Evolutionary conservation across 2,329 filamentous ascomycete genomes (phyloP), one percentile per base, ranked within the genome.

Genomic region (Coniochaeta ligniaria): DNA sequence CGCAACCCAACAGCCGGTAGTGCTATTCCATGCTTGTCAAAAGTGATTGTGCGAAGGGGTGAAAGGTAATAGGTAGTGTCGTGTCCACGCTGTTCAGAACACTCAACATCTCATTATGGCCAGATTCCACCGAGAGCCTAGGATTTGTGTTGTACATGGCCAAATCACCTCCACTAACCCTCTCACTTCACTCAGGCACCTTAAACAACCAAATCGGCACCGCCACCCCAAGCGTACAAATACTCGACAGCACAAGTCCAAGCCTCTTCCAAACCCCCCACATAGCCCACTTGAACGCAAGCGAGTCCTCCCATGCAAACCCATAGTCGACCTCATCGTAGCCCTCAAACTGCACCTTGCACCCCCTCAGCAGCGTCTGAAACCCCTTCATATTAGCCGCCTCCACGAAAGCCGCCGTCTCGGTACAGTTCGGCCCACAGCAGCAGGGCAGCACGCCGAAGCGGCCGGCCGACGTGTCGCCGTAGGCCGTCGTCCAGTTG

Each of bases 401-500:
- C 35, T 36, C 14, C 2, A 57, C 54, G n/a, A 57, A 57, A 3
- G 28, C 54, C n/a, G 54, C 54, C 20, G 54, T 57, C 28, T 57
- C 54, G 31, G 17, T 22, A 24, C 54, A 57, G 54, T 57, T n/a
- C 11, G 54, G 31, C 20, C 54, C 54, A 31, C 54, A 57, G 35
- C 54, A 57, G 22, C 54, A 57, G 8, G 54, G 54, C 28, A 57
- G n/a, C 54, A 35, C 38, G 2, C 54, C 54, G 35, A 57, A 57
- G 31, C 54, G 4, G 35, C 54, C 54, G 35, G 54, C 8, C 9
- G 54, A 57, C 4, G 54, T 57, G 33, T 57, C 54, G 28, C 54
- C 54, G 35, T 36, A 57, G 22, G 54, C 54, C 20, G 54, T 57
- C 54, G 54, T 38, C 54, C 54, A 57, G 54, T 57, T 38, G n/a